Evolutionary conservation across 345 rosid species (phyloP).

Genomic region (Lepidium sativum): DNA sequence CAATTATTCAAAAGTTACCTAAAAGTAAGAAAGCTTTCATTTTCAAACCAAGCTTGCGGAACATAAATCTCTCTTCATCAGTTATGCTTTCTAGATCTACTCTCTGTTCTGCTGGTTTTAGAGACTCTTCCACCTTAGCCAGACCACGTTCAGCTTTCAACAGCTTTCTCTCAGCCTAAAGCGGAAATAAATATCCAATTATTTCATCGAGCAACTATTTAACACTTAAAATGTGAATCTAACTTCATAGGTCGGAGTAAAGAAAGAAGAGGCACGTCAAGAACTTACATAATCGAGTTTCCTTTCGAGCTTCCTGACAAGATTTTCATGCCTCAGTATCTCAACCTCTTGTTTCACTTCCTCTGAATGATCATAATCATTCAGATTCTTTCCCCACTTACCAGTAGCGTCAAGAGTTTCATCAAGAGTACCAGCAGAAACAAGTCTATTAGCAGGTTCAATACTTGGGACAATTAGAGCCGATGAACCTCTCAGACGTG

Average conservation of each 20-base stretch:
- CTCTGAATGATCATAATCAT: conserved; percentile 43
- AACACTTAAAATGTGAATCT: background rate
- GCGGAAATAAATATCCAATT: background rate
- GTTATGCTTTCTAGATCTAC: conserved; percentile 71
- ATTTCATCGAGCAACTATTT: background rate
- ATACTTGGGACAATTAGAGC: conserved; percentile 41
- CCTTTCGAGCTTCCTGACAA: conserved; percentile 65
- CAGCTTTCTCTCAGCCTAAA: conserved; percentile 67
- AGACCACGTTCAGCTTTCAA: conserved; percentile 63
- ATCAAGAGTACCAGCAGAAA: conserved; percentile 72
- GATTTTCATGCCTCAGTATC: conserved; percentile 52
- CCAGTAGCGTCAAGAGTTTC: conserved; percentile 82
- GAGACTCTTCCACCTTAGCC: conserved; percentile 63
- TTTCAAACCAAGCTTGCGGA: conserved; percentile 87
- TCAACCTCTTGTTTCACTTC: conserved; percentile 65
- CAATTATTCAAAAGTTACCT: conserved; percentile 35
- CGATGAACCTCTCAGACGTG: conserved; percentile 67
- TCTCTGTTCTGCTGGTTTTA: conserved; percentile 56
- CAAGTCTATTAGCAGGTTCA: conserved; percentile 30
- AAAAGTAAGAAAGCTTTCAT: conserved; percentile 94
- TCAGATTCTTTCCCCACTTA: conserved; percentile 73
- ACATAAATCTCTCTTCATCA: conserved; percentile 96
- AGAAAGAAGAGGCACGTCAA: background rate
- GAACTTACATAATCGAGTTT: conserved; percentile 70
- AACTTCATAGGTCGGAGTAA: background rate